These are phyloP conservation scores for Ophiocordyceps camponoti-saundersi DNA, from an alignment of 2,329 filamentous ascomycete genomes.

Conservation along the genomic window DNA sequence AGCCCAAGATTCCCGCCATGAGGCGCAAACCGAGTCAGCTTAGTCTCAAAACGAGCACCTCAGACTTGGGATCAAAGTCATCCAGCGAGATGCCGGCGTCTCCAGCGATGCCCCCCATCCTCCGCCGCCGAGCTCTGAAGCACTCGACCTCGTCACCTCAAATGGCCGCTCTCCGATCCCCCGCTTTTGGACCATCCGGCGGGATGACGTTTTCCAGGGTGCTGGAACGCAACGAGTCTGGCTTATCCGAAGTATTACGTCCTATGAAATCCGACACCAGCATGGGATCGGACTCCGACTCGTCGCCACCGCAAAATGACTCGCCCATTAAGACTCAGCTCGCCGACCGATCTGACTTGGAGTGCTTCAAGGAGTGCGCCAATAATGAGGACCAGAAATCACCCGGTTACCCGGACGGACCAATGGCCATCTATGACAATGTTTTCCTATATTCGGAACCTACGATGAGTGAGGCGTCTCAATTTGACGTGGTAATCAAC, in stretches of 20 bases:
- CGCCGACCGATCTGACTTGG: slow-evolving; percentile 35
- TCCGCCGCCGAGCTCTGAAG: slow-evolving; percentile 45
- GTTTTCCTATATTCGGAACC: slow-evolving; percentile 71
- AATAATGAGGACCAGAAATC: slow-evolving; percentile 67
- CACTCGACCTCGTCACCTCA: slow-evolving; percentile 52
- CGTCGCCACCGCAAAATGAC: slow-evolving; percentile 31
- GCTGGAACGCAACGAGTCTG: slow-evolving; percentile 40
- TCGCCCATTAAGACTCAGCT: slow-evolving; percentile 44
- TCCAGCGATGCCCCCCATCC: slow-evolving; percentile 37
- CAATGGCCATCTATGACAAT: slow-evolving; percentile 64
- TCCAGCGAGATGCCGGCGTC: slow-evolving; percentile 38
- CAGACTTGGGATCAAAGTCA: slow-evolving; percentile 31
- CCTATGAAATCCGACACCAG: slow-evolving; percentile 27
- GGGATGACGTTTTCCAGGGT: slow-evolving; percentile 49
- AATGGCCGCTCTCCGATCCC: slow-evolving; percentile 41
- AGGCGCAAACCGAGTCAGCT: slow-evolving; percentile 63
- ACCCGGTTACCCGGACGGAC: slow-evolving; percentile 66
- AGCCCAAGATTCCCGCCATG: slow-evolving; percentile 54
- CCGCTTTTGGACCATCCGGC: slow-evolving; percentile 41
- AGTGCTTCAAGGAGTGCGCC: slow-evolving; percentile 47
- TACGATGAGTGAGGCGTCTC: slow-evolving; percentile 56
- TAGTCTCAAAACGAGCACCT: slow-evolving; percentile 55
- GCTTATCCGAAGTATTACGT: slow-evolving; percentile 39
- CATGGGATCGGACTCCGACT: slow-evolving; percentile 18
- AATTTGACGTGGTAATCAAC: slow-evolving; percentile 72